phyloP scores from a whole-genome alignment of 352 stramenopile genomes.

The Globisporangium radiosum region DNA sequence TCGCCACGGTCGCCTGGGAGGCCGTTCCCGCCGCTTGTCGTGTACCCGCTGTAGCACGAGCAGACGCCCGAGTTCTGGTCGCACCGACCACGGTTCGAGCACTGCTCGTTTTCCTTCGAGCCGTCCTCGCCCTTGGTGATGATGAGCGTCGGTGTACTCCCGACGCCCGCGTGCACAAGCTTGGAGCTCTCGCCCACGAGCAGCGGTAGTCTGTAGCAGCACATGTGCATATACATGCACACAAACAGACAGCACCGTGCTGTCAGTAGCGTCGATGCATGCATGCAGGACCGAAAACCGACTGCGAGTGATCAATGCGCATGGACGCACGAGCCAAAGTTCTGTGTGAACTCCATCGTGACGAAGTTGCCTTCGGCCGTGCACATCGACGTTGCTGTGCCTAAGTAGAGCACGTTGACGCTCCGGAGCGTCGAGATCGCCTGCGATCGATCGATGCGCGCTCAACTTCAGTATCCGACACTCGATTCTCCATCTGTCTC shows the following conservation, averaged over 20 bases:
- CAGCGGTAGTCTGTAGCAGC: slow-evolving; percentile 33
- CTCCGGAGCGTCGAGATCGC: slow-evolving; percentile 47
- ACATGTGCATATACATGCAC: background rate
- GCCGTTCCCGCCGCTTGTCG: slow-evolving; percentile 55
- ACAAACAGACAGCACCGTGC: background rate
- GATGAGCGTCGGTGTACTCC: slow-evolving; percentile 33
- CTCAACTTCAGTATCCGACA: no score
- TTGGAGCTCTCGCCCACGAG: slow-evolving; percentile 65
- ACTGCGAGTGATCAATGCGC: background rate
- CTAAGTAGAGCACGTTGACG: slow-evolving; percentile 52
- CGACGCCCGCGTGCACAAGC: slow-evolving; percentile 49
- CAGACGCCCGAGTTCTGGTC: slow-evolving; percentile 79
- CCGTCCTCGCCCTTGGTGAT: slow-evolving; percentile 61
- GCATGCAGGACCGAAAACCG: no score
- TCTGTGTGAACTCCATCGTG: slow-evolving; percentile 74
- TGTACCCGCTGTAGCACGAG: slow-evolving; percentile 79
- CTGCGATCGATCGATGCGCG: slow-evolving; percentile 12
- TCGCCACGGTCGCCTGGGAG: slow-evolving; percentile 54
- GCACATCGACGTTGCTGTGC: slow-evolving; percentile 52
- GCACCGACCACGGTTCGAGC: slow-evolving; percentile 63
- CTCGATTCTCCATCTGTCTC: background rate
- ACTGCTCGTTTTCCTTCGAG: slow-evolving; percentile 88
- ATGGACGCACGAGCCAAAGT: slow-evolving; percentile 54
- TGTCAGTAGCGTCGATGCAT: background rate
- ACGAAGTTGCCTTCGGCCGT: slow-evolving; percentile 59